A percentile compares a stretch with the other conserved stretches of the same genome.
phyloP scores from a whole-genome alignment of 495 filamentous ascomycete genomes.

The Collariella sp. region DNA sequence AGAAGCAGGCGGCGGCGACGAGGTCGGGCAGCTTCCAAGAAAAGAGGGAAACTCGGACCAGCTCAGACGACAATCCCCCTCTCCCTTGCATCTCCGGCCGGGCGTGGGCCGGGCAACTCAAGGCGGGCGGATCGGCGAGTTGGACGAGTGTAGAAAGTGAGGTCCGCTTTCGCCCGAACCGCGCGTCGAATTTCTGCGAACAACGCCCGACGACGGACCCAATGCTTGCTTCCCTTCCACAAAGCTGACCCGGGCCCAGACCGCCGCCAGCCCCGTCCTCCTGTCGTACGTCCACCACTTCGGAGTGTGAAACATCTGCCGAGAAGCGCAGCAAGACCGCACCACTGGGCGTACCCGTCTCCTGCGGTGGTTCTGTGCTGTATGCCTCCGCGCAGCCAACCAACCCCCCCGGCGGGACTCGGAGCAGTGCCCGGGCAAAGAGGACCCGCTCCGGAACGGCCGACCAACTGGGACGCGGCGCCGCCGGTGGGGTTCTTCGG shows the following conservation, averaged over 20 bases:
- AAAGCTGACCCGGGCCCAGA: too few species aligned
- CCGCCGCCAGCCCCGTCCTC: neutral
- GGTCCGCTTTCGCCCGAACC: neutral
- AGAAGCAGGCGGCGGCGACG: neutral
- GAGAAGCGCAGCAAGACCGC: neutral
- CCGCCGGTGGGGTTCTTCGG: slow-evolving; percentile 7
- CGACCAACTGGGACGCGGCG: neutral
- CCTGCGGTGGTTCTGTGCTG: neutral
- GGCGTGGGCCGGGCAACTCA: neutral
- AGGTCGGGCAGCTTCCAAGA: neutral
- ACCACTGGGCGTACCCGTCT: neutral
- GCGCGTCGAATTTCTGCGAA: neutral
- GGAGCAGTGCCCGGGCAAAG: neutral
- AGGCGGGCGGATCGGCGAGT: neutral
- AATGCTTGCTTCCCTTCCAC: too few species aligned
- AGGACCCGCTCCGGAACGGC: neutral
- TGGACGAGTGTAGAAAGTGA: neutral
- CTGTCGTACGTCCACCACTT: neutral
- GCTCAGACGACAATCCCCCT: neutral
- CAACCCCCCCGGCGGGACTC: neutral
- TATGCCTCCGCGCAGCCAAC: neutral
- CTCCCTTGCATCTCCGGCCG: neutral
- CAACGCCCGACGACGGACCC: too few species aligned
- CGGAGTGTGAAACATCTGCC: neutral
- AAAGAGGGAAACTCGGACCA: neutral